Evolutionary conservation across 2,329 filamentous ascomycete species (phyloP), one percentile per base, ranked within the genome.

Genomic region (Laburnicola sp.): DNA sequence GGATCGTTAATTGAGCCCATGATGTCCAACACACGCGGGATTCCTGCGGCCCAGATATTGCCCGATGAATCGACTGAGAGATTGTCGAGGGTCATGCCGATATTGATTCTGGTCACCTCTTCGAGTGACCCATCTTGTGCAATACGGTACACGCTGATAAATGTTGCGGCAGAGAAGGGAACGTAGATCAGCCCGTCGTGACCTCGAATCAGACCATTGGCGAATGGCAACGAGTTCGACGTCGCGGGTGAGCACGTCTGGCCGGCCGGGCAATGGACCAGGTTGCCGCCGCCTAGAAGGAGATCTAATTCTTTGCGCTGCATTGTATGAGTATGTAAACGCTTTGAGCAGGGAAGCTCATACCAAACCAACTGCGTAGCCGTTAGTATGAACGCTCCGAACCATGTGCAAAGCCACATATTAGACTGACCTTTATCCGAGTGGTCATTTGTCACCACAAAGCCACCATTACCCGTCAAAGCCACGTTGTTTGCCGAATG

Each of bases 371-470:
- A 30, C 28, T 30, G 28, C 28, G 28, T 10, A 30, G 10, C 5
- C 5, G 28, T 30, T 30, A 30, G 28, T 30, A 6, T 30, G 6
- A 5, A 30, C 6, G 5, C 28, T 10, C 5, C 6, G 28, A 6
- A 30, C 5, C 28, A 6, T 5, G 28, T 30, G 10, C 5, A 6
- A 30, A 10, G 6, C 28, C 6, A 30, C 10, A 10, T 30, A 30
- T 30, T 30, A 10, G 28, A 30, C 28, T 30, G 28, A 30, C 28
- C 28, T 30, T 30, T 30, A n/a, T 35, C 32, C 6, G 62, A 64
- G 26, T 69, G 65, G 32, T 69, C 65, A 25, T 55, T 55, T 8
- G 45, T 52, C 11, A 44, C 9, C 4, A 55, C 44, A 36, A 55
- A 51, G 2, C 45, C 35, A 6, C 45, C 48, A 16, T 40, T 21